Base-by-base conservation (phyloP, 805 yeast species). In the Sugiyamaella lignohabitans region DNA sequence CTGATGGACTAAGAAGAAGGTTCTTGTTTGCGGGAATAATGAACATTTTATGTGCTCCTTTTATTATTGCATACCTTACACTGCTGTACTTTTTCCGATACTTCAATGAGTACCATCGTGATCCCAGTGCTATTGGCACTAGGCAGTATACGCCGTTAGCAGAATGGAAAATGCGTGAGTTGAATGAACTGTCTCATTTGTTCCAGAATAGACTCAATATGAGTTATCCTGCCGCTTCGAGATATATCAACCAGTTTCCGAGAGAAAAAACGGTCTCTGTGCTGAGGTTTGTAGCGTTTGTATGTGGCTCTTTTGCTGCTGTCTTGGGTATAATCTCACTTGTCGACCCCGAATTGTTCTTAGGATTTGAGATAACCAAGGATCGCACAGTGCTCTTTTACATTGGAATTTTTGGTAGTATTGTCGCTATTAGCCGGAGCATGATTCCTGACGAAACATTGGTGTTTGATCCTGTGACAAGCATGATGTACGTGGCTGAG, bases 121-220 rank as follows among this genome's bases (percentile, higher is more conserved):
- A 91, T 46, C 98, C 98, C 0, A 79, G 88, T 1, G 71, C 87
- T 8, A 72, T 93, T 46, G 83, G 87, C 4, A 73, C 88, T 2
- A 71, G 98, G 40, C 95, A 88, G 56, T 93, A 87, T 60, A 87
- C 98, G 0, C 96, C 97, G 0, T 78, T 78, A 65, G 97, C 98
- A 0, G 89, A 85, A 58, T 93, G 98, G 98, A 87, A 83, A 61
- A 75, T 93, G 58, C 71, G 99, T 47, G 99, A 93, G 59, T 87
- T 84, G 61, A 93, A 93, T 64, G 99, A 93, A 61, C 71, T 93
- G 5, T 87, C 87, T 38, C 98, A 93, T 64, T 73, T 91, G 22
- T 93, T 93, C 65, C 79, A 80, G 47, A 80, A 82, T 55, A 71
- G 99, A 42, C 66, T 93, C 36, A 85, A 80, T 40, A 66, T 86